Evolutionary conservation across 2,329 filamentous ascomycete genomes (phyloP), one percentile per base, ranked within the genome.

Genomic region (Didymella lethalis): DNA sequence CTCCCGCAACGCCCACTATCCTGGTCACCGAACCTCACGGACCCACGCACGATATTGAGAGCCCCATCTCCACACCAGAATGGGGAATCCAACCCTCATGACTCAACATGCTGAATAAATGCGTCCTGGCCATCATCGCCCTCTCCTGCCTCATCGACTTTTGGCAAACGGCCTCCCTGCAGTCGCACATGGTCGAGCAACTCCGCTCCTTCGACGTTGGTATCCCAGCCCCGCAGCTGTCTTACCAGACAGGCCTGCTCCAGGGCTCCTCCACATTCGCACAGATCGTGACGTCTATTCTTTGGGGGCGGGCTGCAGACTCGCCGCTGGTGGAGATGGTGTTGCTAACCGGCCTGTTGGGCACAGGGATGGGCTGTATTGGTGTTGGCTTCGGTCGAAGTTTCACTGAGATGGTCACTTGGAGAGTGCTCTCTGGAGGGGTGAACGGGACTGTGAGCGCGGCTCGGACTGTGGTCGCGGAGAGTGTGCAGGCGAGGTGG

Each of bases 171-270:
- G 77, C 77, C 7, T 77, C 77, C 6, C 64, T 80, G 16, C 77
- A 79, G 64, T 78, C 77, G n/a, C 78, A 77, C 69, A 80, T 79
- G 77, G 75, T 79, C 36, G 75, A 79, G 52, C 77, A 80, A 64
- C 69, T 80, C 20, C 76, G 77, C 63, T 77, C 75, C 54, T 80
- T 79, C 63, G 73, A 80, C 50, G 68, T 70, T 10, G 62, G 67
- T 11, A 73, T 84, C 14, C 80, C 83, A 16, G 82, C 85, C 54
- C 73, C 81, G 25, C 75, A 79, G 46, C 78, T 80, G 40, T 77
- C 78, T 26, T 76, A 79, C 62, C 78, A 80, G 57, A 75, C 77
- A 5, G 78, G 78, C 48, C 70, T 79, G 48, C 62, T 80, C 16
- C 76, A 78, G 57, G 78, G 77, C 32, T 70, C 75, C 18, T 80